Evolutionary conservation across 257 asterid genomes (phyloP).

Genomic region (Verbascum thapsus): DNA sequence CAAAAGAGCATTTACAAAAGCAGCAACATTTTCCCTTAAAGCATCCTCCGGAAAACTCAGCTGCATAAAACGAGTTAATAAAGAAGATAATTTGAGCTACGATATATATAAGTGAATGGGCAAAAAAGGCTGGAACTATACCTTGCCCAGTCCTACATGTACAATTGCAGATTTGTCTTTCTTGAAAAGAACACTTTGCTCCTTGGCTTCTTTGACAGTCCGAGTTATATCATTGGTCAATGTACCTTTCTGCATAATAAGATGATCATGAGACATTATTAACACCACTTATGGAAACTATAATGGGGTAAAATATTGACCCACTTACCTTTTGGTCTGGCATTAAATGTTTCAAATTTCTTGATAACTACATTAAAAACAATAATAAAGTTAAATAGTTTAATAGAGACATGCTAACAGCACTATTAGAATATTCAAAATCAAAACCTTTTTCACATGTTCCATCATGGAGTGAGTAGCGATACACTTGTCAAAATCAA

Average conservation of each 20-base stretch:
- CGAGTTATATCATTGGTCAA: slow-evolving; percentile 75
- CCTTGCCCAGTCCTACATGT: slow-evolving; percentile 98
- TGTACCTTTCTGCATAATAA: slow-evolving; percentile 76
- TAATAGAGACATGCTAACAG: slow-evolving; percentile 25
- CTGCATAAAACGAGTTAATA: slow-evolving; percentile 44
- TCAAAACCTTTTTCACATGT: slow-evolving; percentile 74
- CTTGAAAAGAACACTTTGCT: slow-evolving; percentile 67
- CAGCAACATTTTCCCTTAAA: slow-evolving; percentile 82
- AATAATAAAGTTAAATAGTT: slow-evolving; percentile 19
- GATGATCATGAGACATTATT: slow-evolving; percentile 33
- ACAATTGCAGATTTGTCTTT: slow-evolving; percentile 97
- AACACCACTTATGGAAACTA: slow-evolving; percentile 27
- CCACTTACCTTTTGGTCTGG: slow-evolving; percentile 75
- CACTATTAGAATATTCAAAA: slow-evolving; percentile 14
- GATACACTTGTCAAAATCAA: slow-evolving; percentile 83
- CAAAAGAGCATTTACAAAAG: slow-evolving; percentile 87
- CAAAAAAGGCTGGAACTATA: slow-evolving; percentile 29
- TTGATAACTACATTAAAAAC: slow-evolving; percentile 64
- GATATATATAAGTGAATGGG: slow-evolving; percentile 3
- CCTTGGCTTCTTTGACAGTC: slow-evolving; percentile 77
- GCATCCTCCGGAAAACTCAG: slow-evolving; percentile 75
- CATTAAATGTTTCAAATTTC: slow-evolving; percentile 69
- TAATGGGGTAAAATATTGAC: slow-evolving; percentile 23
- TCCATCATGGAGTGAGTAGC: slow-evolving; percentile 86
- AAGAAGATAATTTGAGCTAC: slow-evolving; percentile 9